Evolutionary conservation across 1,139 yeast species (phyloP).

Genomic region (Geotrichum histeridarum): DNA sequence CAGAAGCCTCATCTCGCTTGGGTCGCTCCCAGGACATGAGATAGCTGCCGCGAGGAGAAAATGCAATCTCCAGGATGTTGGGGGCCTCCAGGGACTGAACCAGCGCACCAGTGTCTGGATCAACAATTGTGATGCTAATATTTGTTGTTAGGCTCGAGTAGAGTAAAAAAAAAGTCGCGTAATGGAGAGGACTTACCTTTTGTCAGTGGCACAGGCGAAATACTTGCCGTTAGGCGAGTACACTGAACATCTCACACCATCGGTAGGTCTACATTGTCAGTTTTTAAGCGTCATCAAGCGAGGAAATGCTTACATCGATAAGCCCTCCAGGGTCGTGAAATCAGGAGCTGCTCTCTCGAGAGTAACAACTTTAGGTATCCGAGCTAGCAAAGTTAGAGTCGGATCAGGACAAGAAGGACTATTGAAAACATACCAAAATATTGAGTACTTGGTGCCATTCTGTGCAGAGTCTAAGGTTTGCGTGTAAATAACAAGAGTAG

Average conservation of each 20-base stretch:
- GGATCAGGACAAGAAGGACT: background rate
- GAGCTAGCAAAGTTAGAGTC: conserved; percentile 38
- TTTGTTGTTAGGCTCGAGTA: background rate
- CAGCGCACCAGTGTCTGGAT: conserved; percentile 49
- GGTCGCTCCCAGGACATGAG: conserved; percentile 92
- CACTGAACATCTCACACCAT: conserved; percentile 37
- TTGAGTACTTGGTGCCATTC: conserved; percentile 24
- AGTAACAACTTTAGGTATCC: conserved; percentile 59
- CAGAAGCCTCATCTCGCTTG: conserved; percentile 47
- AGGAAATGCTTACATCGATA: conserved; percentile 21
- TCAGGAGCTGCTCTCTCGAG: conserved; percentile 52
- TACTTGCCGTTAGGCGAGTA: conserved; percentile 48
- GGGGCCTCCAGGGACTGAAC: conserved; percentile 46
- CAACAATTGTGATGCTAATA: conserved; percentile 49
- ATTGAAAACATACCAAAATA: conserved; percentile 22
- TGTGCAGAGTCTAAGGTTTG: background rate
- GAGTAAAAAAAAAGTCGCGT: background rate
- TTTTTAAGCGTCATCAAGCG: conserved; percentile 8
- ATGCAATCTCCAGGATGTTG: conserved; percentile 74
- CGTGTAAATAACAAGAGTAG: too few species aligned
- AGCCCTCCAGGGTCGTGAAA: conserved; percentile 31
- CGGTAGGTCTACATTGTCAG: conserved; percentile 35
- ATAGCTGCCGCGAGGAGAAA: conserved; percentile 84
- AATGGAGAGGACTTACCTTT: conserved; percentile 20
- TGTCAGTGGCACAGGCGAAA: conserved; percentile 47